Base-by-base conservation (phyloP, 192 early-diverging fungal species). In the Lobosporangium transversale region DNA sequence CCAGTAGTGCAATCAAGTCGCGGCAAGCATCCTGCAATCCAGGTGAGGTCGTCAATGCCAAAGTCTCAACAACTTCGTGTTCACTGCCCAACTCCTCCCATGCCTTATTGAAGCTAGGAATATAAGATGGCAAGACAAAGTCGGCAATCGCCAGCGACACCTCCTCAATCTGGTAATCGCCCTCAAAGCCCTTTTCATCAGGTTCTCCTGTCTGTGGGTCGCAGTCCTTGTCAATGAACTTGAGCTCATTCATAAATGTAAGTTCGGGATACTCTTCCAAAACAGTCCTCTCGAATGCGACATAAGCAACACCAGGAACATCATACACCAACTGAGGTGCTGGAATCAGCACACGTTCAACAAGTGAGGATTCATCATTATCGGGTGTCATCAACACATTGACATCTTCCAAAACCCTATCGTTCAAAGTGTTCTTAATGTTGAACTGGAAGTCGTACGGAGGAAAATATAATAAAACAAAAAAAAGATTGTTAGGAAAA, bases 121-220 rank as follows among this genome's bases (percentile, higher is more conserved):
- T 78, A 62, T 93, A 95, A 12, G 90, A 88, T n/a, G 95, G 91
- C 47, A 90, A 85, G 62, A 99, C 89, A 80, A 94, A 98, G 79
- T 99, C 97, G 50, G 89, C 93, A 10, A 89, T 88, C 17, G 87
- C 79, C 26, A 97, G 64, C 4, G 98, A 94, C 6, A 94, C 78
- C 20, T 94, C 92, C 79, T 99, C 98, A 43, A 96, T 84, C 85
- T 91, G 67, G 74, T 97, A 98, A 74, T 98, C 97, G 70, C 96
- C 97, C 51, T 96, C 94, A 54, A 93, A 97, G 23, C 97, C 97
- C 48, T 97, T 92, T 62, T 92, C 93, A 63, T 95, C 94, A 7
- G 94, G 89, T 73, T 95, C 94, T 35, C 94, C 94, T 9, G 95
- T 97, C 1, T 86, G 82, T 17, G 97, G 95, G 70, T 99, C 98